phyloP scores from a whole-genome alignment of 202 grass and related monocot genomes.

The Zoysia matrella region DNA sequence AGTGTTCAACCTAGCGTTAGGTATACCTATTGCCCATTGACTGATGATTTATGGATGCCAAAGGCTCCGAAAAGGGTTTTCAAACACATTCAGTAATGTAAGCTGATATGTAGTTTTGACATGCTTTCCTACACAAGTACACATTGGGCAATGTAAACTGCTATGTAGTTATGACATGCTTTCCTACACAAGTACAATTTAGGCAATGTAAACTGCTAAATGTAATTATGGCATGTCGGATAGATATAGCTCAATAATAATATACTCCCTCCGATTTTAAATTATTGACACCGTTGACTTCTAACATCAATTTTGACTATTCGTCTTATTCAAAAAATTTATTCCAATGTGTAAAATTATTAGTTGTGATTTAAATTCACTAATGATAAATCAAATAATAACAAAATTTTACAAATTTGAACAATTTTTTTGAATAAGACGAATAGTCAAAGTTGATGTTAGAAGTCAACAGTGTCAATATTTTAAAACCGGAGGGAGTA shows the following conservation, averaged over 20 bases:
- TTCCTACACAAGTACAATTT: not conserved
- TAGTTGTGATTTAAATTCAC: too few species aligned
- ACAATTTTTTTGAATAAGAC: too few species aligned
- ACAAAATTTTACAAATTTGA: too few species aligned
- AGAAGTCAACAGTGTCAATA: too few species aligned
- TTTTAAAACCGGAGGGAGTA: not conserved
- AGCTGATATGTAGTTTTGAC: not conserved
- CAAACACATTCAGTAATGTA: not conserved
- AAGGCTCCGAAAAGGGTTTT: not conserved
- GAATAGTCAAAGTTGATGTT: too few species aligned
- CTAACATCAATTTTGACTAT: too few species aligned
- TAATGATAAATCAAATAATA: too few species aligned
- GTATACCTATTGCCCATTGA: conserved; percentile 43
- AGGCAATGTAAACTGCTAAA: not conserved
- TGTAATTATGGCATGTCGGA: too few species aligned
- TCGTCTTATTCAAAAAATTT: too few species aligned
- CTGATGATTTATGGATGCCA: not conserved
- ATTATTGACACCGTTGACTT: too few species aligned
- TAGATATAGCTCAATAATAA: not conserved
- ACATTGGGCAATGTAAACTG: not conserved
- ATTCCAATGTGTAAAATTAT: too few species aligned
- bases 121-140: not conserved
- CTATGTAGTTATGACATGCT: not conserved
- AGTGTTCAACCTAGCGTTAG: conserved; percentile 88
- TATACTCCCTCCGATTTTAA: not conserved